Evolutionary conservation across 257 asterid species (phyloP).

Genomic region (Nicotiana attenuata): DNA sequence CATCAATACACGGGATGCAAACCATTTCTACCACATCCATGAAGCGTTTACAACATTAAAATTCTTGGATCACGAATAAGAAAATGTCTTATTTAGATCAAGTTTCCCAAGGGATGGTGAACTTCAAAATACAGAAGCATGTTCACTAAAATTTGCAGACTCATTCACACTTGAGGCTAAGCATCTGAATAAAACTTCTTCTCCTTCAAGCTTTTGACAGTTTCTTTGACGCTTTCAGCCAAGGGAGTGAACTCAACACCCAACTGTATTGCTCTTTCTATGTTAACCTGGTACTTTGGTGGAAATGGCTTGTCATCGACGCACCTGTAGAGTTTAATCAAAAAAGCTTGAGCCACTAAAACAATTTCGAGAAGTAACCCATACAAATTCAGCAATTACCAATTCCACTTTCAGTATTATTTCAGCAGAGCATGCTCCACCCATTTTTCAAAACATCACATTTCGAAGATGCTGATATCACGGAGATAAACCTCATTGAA

Average conservation of each 20-base stretch:
- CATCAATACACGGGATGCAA: not conserved
- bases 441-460: not conserved
- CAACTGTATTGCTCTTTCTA: conserved; percentile 44
- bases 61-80: not conserved
- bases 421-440: not conserved
- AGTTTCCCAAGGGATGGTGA: not conserved
- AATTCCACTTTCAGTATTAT: not conserved
- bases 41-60: not conserved
- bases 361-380: not conserved
- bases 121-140: not conserved
- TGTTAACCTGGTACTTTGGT: conserved; percentile 54
- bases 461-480: not conserved
- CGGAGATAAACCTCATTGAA: not conserved
- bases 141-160: not conserved
- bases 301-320: conserved; percentile 57
- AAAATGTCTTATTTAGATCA: not conserved
- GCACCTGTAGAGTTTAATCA: conserved; percentile 35
- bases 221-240: conserved; percentile 49
- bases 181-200: conserved; percentile 25
- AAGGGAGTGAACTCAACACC: conserved; percentile 58
- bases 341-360: not conserved
- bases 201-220: conserved; percentile 67
- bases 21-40: not conserved
- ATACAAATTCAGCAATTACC: not conserved
- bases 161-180: not conserved